These are phyloP conservation scores for Candida ulmi DNA, from an alignment of 805 yeast genomes.

Conservation along the genomic window DNA sequence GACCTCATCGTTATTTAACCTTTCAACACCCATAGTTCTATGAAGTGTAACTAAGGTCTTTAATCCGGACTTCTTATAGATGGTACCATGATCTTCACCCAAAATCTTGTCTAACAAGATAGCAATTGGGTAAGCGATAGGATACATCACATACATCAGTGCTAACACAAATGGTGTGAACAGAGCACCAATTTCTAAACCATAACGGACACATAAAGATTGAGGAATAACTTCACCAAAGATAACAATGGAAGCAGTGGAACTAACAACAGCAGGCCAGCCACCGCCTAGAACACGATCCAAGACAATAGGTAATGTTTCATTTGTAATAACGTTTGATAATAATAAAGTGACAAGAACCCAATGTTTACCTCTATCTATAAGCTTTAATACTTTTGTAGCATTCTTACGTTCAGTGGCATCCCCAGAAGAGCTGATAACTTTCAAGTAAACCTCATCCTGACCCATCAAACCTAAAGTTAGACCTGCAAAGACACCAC, in stretches of 20 bases:
- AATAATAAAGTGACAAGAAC: conserved; percentile 82
- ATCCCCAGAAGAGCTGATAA: conserved; percentile 84
- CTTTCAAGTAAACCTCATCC: conserved; percentile 91
- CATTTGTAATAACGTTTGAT: conserved; percentile 88
- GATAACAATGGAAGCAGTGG: conserved; percentile 89
- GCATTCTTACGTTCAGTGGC: conserved; percentile 63
- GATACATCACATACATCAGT: conserved; percentile 87
- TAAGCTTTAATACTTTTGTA: conserved; percentile 59
- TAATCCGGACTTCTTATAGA: conserved; percentile 87
- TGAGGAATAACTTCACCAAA: conserved; percentile 98
- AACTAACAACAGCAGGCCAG: conserved; percentile 89
- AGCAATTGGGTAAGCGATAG: conserved; percentile 89
- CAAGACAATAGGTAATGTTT: conserved; percentile 87
- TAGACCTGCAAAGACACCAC: conserved; percentile 90
- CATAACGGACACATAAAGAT: conserved; percentile 87
- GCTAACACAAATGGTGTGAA: conserved; percentile 82
- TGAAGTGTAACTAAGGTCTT: conserved; percentile 92
- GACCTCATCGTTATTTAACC: conserved; percentile 91
- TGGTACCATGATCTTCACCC: conserved; percentile 96
- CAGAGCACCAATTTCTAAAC: conserved; percentile 83
- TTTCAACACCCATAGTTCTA: conserved; percentile 90
- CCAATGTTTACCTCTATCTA: conserved; percentile 92
- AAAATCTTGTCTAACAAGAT: conserved; percentile 69
- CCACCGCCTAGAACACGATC: conserved; percentile 96
- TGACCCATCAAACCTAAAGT: conserved; percentile 98